Base-by-base conservation (phyloP, 1,139 yeast genomes). In the Suhomyces terraborum region DNA sequence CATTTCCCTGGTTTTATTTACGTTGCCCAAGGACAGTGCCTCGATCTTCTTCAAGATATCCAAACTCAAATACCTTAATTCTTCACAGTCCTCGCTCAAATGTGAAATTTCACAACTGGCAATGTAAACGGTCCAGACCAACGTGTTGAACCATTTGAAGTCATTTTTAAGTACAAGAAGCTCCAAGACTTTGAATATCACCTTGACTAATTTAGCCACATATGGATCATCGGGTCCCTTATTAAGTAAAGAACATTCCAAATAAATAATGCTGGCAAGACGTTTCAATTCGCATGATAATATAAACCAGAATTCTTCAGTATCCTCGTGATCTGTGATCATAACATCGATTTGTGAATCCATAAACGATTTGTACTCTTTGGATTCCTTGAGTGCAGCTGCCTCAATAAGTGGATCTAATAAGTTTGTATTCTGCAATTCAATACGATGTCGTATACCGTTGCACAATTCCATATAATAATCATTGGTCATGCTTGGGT, bases 211-310 rank as follows among this genome's bases (percentile, higher is more conserved):
- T 13, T 39, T 32, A 22, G 45, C 40, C 7, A 60, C 50, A 8
- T 37, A 33, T 3, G 41, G 38, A 34, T 61, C 58, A 26, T 54
- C 41, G 1, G 57, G 57, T 1, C 51, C 45, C 36, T 39, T 43
- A 41, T 50, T 51, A 23, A 49, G 47, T 49, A 61, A 47, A 38
- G 65, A 59, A 38, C 66, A 57, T 21, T 62, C 58, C 30, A 61
- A 44, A 36, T 64, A 64, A n/a, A 64, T 42, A 17, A 49, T 36
- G 1, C 62, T 47, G 2, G 64, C 48, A 18, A 58, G 39, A 10
- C 67, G 43, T 38, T 64, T 64, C 21, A 61, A 50, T 40, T 64
- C 69, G 40, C 64, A 57, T 2, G 62, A 44, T 20, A 64, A 43
- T 25, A 64, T 45, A 35, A 62, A 63, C 41, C 61, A 61, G 38